Evolutionary conservation across 1,284 basidiomycete species (phyloP).

Genomic region (Irpex sp.): DNA sequence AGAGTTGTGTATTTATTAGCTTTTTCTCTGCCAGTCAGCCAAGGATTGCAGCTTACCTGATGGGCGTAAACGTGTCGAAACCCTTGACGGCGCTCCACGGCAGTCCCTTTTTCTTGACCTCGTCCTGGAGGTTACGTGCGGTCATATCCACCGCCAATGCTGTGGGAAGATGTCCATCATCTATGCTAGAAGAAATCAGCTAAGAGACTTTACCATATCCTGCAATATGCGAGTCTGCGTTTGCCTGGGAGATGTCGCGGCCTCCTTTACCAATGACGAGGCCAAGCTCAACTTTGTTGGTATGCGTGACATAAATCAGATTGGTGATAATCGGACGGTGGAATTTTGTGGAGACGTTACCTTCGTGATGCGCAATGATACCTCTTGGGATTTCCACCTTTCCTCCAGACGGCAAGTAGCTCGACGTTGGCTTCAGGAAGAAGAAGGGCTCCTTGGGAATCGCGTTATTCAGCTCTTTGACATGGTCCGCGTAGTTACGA

Average conservation of each 20-base stretch:
- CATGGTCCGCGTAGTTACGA: conserved; percentile 82
- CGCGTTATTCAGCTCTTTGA: conserved; percentile 89
- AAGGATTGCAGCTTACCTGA: conserved; percentile 46
- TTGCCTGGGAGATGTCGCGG: conserved; percentile 71
- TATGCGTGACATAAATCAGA: conserved; percentile 1
- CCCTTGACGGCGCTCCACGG: conserved; percentile 90
- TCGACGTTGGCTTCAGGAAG: conserved; percentile 95
- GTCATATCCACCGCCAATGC: conserved; percentile 96
- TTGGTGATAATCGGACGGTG: not conserved
- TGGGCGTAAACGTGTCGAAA: conserved; percentile 69
- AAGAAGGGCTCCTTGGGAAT: conserved; percentile 96
- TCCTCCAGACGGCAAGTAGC: conserved; percentile 77
- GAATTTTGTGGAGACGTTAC: conserved; percentile 34
- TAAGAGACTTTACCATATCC: conserved; percentile 69
- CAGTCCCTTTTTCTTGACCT: conserved; percentile 87
- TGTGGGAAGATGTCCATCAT: conserved; percentile 27
- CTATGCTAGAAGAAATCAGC: not conserved
- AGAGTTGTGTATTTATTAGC: not conserved
- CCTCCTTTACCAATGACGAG: conserved; percentile 90
- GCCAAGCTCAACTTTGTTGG: conserved; percentile 83
- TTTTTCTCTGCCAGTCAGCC: not conserved
- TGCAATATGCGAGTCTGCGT: conserved; percentile 80
- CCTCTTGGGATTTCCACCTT: conserved; percentile 86
- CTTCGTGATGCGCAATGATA: conserved; percentile 88
- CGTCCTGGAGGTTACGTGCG: conserved; percentile 92